Conservation (phyloP, 2,329 filamentous ascomycete genomes). For the Venturia carpophila region DNA sequence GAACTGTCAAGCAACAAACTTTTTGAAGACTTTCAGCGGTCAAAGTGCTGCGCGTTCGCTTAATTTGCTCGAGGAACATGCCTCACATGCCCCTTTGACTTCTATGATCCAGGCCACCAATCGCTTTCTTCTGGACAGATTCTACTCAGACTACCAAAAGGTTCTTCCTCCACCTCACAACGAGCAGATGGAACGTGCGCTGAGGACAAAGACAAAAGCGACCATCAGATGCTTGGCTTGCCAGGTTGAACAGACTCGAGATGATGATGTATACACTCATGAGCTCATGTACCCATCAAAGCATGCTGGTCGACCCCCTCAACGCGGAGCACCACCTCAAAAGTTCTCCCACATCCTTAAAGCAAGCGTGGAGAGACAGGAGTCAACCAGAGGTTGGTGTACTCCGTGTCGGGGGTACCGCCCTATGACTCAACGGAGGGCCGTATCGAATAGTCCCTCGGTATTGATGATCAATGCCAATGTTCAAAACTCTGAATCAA, state of each 20-base stretch:
- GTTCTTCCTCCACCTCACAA: conserved; percentile 2
- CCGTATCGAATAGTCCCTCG: conserved; percentile 70
- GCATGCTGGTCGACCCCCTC: conserved; percentile 42
- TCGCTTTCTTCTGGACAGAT: conserved; percentile 75
- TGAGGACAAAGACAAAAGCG: conserved; percentile 56
- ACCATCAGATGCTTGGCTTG: conserved; percentile 81
- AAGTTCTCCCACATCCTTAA: conserved; percentile 88
- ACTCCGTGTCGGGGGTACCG: conserved; percentile 85
- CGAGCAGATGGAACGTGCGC: conserved; percentile 21
- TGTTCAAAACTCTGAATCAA: conserved; percentile 63
- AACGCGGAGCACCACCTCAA: conserved; percentile 43
- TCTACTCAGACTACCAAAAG: conserved; percentile 56
- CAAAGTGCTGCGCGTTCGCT: conserved; percentile 64
- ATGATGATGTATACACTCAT: conserved; percentile 72
- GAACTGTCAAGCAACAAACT: conserved; percentile 92
- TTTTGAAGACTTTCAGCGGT: conserved; percentile 80
- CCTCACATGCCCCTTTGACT: conserved; percentile 63
- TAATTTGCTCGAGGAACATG: conserved; percentile 77
- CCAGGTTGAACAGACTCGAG: conserved; percentile 72
- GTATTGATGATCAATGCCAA: conserved; percentile 85
- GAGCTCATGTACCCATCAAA: conserved; percentile 73
- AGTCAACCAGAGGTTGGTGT: conserved; percentile 88
- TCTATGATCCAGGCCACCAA: conserved; percentile 80
- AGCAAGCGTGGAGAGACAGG: conserved; percentile 80
- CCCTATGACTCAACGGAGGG: conserved; percentile 75